Base-by-base conservation (phyloP, 2,329 filamentous ascomycete species). In the Ophiosphaerella korrae region DNA sequence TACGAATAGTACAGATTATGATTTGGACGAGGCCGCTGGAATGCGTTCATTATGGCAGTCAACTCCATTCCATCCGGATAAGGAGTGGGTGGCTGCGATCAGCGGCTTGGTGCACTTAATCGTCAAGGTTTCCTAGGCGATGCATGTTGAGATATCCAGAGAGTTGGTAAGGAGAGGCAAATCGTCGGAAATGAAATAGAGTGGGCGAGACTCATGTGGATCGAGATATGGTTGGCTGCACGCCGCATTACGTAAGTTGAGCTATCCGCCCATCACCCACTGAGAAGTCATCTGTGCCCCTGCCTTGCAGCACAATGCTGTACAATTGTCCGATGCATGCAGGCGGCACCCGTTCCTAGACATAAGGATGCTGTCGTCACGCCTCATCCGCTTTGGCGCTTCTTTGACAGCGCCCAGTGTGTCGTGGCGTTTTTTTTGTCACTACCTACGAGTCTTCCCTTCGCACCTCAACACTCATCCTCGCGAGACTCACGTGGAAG, bases 71-170 rank as follows among this genome's bases (percentile, higher is more conserved):
- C 39, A 48, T 5, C 2, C n/a, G 13, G 9, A 12, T 16, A 21
- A 29, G 38, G 26, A 33, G 33, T 23, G 38, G 32, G n/a, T 32
- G n/a, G 5, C 12, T 6, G 23, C 12, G 11, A 26, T 18, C 23
- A 11, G 12, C 39, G n/a, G n/a, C 13, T 32, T 52, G 32, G 37
- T 29, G 11, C 3, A 29, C 26, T 29, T 33, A 45, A 42, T 45
- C 9, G 38, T 43, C 24, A 36, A 45, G 35, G 50, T 58, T 58
- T 53, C 45, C 57, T 24, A 48, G 57, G 52, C 34, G 18, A 60
- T 54, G 35, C 33, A 38, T 36, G 24, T 18, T 44, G 29, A 34
- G 29, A n/a, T 5, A 5, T 11, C 13, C n/a, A 7, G 31, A 34
- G 36, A 3, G 26, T 13, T 18, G 13, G 11, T 38, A 6, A 24